Evolutionary conservation across 2,329 filamentous ascomycete species (phyloP).

Genomic region (Arthrobotrys megalospora): DNA sequence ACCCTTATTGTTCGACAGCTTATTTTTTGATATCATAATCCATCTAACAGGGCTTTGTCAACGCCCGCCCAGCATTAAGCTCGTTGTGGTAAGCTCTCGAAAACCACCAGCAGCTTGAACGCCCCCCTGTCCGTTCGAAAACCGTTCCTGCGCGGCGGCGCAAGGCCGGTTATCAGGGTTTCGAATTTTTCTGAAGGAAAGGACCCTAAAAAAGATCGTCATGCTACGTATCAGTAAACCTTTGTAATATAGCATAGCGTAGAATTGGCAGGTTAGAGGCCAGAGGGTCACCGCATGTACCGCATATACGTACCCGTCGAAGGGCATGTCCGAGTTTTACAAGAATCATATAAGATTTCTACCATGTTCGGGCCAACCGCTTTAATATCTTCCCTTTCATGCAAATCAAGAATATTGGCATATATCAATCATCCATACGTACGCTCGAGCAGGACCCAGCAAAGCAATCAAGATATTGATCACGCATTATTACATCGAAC

Average conservation of each 20-base stretch:
- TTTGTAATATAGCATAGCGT: constrained; percentile 60
- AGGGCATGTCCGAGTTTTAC: constrained; percentile 46
- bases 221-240: constrained; percentile 61
- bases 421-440: constrained; percentile 54
- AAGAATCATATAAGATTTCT: constrained; percentile 59
- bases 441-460: constrained; percentile 44
- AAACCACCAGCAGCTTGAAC: constrained; percentile 38
- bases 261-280: constrained; percentile 41
- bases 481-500: constrained; percentile 56
- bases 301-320: constrained; percentile 42
- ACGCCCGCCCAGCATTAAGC: constrained; percentile 59
- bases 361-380: constrained; percentile 58
- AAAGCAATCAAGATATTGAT: constrained; percentile 55
- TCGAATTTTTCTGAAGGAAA: constrained; percentile 49
- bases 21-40: constrained; percentile 62
- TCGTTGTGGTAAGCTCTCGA: constrained; percentile 57
- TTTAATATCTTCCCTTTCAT: constrained; percentile 55
- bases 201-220: constrained; percentile 60
- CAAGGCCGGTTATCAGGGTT: constrained; percentile 60
- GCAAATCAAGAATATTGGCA: constrained; percentile 52
- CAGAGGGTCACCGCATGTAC: constrained; percentile 43
- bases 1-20: constrained; percentile 60
- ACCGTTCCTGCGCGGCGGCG: constrained; percentile 60
- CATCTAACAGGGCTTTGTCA: constrained; percentile 59
- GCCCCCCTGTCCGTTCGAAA: constrained; percentile 45